Evolutionary conservation across 129 eudicot species (phyloP).

Genomic region (Silybum marianum): DNA sequence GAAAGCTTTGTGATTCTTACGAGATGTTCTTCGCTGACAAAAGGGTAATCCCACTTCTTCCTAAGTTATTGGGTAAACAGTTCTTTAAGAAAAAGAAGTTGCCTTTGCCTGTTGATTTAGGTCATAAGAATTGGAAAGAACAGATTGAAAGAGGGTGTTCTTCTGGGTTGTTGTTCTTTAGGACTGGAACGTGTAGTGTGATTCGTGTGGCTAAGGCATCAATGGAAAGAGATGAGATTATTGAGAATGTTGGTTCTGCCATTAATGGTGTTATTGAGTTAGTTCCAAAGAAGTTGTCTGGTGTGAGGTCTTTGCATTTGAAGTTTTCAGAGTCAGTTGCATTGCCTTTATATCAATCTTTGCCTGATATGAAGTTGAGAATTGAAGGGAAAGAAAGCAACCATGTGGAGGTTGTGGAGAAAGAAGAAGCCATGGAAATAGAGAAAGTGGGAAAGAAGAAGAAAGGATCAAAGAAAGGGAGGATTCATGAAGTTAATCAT

Average conservation of each 20-base stretch:
- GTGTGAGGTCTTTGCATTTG: conserved; percentile 79
- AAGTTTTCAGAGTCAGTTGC: conserved; percentile 80
- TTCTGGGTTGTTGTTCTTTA: conserved; percentile 51
- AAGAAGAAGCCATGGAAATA: conserved; percentile 19
- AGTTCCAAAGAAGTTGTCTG: conserved; percentile 61
- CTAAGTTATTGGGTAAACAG: conserved; percentile 60
- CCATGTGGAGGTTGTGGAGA: conserved; percentile 2
- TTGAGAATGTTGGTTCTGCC: conserved; percentile 65
- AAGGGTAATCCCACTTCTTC: conserved; percentile 62
- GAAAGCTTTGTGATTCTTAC: conserved; percentile 74
- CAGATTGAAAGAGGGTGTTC: conserved; percentile 64
- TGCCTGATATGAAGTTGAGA: conserved; percentile 76
- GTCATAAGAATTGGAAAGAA: conserved; percentile 65
- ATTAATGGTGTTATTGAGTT: conserved; percentile 50
- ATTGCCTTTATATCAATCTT: conserved; percentile 72
- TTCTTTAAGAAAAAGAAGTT: conserved; percentile 80
- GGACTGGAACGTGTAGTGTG: conserved; percentile 80
- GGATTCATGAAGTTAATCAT: conserved; percentile 64
- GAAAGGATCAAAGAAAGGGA: conserved; percentile 51
- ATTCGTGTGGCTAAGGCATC: conserved; percentile 57
- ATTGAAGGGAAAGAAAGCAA: conserved; percentile 41
- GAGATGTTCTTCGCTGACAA: conserved; percentile 86
- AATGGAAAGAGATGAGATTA: conserved; percentile 64
- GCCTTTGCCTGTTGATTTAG: conserved; percentile 69
- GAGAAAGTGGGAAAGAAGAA: conserved; percentile 20